A percentile compares a stretch with the other conserved stretches of the same genome.
Conservation (phyloP, 257 asterid genomes). For the Catharanthus roseus region DNA sequence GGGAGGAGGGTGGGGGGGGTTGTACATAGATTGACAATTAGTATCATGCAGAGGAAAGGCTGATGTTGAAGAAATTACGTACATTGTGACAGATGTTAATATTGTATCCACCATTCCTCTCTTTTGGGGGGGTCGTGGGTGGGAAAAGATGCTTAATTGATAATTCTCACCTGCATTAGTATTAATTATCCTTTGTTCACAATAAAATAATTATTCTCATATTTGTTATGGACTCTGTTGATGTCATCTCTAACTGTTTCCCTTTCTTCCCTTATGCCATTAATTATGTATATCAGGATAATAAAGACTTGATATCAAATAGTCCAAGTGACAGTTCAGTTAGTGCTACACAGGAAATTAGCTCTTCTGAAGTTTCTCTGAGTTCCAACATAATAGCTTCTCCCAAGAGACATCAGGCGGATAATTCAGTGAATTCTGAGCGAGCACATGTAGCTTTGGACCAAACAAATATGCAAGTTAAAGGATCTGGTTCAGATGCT, state of each 20-base stretch:
- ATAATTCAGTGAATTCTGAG: slow-evolving; percentile 43
- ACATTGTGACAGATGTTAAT: background rate
- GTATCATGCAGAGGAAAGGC: background rate
- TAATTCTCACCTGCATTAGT: background rate
- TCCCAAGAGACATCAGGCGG: slow-evolving; percentile 46
- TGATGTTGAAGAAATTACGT: background rate
- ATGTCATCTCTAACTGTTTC: background rate
- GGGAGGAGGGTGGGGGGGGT: too few species aligned
- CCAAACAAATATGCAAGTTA: slow-evolving; percentile 73
- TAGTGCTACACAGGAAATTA: slow-evolving; percentile 60
- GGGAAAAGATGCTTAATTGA: background rate
- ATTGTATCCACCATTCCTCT: background rate
- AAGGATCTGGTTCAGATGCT: slow-evolving; percentile 77
- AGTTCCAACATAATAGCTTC: slow-evolving; percentile 54
- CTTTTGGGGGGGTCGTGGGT: background rate
- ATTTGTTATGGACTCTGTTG: background rate
- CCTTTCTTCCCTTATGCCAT: background rate
- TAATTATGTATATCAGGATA: slow-evolving; percentile 40
- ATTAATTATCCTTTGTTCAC: background rate
- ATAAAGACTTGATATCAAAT: slow-evolving; percentile 61
- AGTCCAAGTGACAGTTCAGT: slow-evolving; percentile 74
- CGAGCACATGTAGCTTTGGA: slow-evolving; percentile 74
- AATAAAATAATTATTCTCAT: background rate
- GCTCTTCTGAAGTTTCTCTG: slow-evolving; percentile 63
- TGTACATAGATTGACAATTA: background rate